phyloP scores from a whole-genome alignment of 129 eudicot species.

The Rutidosis leptorrhynchoides region DNA sequence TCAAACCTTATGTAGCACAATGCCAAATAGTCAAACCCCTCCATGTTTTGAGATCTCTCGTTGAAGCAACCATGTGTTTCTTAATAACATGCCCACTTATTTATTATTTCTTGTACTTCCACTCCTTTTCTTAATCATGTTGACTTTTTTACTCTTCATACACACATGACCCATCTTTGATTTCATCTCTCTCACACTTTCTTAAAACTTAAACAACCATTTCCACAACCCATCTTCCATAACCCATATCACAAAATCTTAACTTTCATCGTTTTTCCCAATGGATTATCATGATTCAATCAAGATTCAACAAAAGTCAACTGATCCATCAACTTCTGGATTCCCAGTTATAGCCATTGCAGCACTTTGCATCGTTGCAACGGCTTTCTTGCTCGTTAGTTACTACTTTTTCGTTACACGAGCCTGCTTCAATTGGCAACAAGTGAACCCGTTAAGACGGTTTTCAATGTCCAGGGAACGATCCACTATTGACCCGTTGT shows the following conservation, averaged over 20 bases:
- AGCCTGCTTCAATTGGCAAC: constrained; percentile 76
- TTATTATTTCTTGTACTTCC: constrained; percentile 45
- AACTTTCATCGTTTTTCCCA: constrained; percentile 5
- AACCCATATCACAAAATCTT: constrained; percentile 16
- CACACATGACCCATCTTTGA: constrained; percentile 24
- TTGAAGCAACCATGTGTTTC: constrained; percentile 46
- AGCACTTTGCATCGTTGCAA: constrained; percentile 57
- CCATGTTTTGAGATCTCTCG: constrained; percentile 37
- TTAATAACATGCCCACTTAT: constrained; percentile 40
- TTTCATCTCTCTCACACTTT: constrained; percentile 28
- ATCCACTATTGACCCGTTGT: constrained; percentile 38
- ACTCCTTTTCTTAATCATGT: constrained; percentile 26
- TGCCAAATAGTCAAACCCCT: constrained; percentile 30
- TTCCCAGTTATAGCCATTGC: constrained; percentile 75
- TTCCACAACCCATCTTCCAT: constrained; percentile 24
- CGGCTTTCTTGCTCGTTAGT: constrained; percentile 59
- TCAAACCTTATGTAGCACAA: constrained; percentile 30
- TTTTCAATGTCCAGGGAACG: constrained; percentile 37
- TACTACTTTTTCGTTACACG: constrained; percentile 68
- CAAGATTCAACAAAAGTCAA: constrained; percentile 36
- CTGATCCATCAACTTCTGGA: constrained; percentile 33
- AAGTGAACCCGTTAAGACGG: constrained; percentile 52
- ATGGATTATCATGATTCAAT: constrained; percentile 41
- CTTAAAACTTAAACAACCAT: constrained; percentile 3
- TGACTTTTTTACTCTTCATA: constrained; percentile 38